Evolutionary conservation across 179 eudicot genomes (phyloP), one percentile per base, ranked within the genome.

Genomic region (Corrigiola litoralis): DNA sequence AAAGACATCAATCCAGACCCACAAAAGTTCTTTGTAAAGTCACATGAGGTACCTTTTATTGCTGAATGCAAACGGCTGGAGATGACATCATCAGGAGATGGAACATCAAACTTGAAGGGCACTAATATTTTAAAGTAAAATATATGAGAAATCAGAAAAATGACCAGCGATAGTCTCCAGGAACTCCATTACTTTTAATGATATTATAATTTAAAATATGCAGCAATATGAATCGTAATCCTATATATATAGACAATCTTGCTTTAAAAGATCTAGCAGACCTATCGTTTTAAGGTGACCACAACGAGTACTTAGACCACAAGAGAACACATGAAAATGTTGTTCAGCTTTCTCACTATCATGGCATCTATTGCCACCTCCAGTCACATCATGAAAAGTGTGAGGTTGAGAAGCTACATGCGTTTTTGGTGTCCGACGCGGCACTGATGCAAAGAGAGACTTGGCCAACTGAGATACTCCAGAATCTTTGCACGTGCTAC

Each of bases 381-480:
- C 85, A 55, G 68, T 58, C 70, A 67, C 58, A 76, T 61, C 57
- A 74, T 23, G 67, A 69, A 52, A 83, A 73, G 48, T 82, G 72
- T 74, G 84, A 67, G 75, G 78, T 52, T 68, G 85, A 79, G 71
- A 75, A 58, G 36, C 73, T 66, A 77, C 72, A 74, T 63, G 68
- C 72, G 67, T 70, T 77, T 72, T 55, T 54, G 91, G 71, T 66
- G 74, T 50, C 52, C 75, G 69, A 64, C 69, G 68, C 32, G 80
- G 82, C 77, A 69, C 67, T 74, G 98, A 79, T 75, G 83, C 84
- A 87, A 89, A 89, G 75, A 92, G 85, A 77, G 98, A 87, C 87
- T 82, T 85, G 84, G 98, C 98, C 89, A 89, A 82, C 70, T 78
- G 61, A 57, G 98, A 92, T 79, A 78, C 91, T 92, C 84, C 89